Evolutionary conservation across 345 rosid species (phyloP), one percentile per base, ranked within the genome.

Genomic region (Eucalyptus grandis): DNA sequence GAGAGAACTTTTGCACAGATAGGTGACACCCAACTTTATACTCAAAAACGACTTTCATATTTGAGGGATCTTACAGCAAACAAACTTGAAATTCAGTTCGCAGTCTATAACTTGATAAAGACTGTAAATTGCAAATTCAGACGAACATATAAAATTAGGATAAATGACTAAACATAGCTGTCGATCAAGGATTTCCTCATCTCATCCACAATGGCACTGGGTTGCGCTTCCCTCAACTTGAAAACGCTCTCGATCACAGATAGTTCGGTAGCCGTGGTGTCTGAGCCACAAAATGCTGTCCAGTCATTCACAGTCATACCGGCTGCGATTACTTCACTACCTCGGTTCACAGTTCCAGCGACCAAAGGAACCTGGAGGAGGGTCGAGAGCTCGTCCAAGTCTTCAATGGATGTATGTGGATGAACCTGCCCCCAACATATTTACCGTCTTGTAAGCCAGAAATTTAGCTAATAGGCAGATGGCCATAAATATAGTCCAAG

Each of bases 161-260:
- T 34, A 60, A 17, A 54, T 50, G 43, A 50, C 62, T 87, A 91
- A 54, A 96, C 98, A 89, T 94, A 94, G 87, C 90, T 97, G 90
- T 97, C 99, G 65, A 98, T 96, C 90, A 98, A 91, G 1, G 98
- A 97, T 91, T 94, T 97, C 94, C 99, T 96, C 98, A 96, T 97
- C 94, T 98, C 98, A 22, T 95, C 96, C 2, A 96, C 96, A 24
- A 96, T 94, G 50, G 97, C 95, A 92, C 92, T 95, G 17, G 98
- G 98, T 89, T 95, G 98, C 47, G 98, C 96, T 92, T 97, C 98
- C 93, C 99, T 94, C 93, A 98, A 92, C 94, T 96, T 96, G 96
- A 98, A 96, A 86, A 97, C 98, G 14, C 94, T 96, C 92, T 98
- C 99, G 0, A 96, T 95, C 31, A 97, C 98, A 9, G 99, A 97